Evolutionary conservation across 352 stramenopile genomes (phyloP).

Genomic region (Pythium biforme): DNA sequence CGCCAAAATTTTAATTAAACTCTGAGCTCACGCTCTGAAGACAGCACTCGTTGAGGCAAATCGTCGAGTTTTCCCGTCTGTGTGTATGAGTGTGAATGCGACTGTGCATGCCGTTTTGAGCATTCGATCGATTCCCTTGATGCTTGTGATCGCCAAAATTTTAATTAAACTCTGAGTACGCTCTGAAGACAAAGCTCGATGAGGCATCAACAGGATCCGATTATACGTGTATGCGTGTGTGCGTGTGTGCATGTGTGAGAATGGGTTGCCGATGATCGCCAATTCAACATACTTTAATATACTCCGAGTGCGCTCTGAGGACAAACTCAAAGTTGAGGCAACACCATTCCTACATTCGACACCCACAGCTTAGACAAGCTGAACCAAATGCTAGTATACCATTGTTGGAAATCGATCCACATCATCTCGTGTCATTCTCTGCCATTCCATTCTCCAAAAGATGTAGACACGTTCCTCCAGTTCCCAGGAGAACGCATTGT

Average conservation of each 20-base stretch:
- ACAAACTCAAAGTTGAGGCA: conserved; percentile 60
- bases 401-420: too few species aligned
- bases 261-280: conserved; percentile 46
- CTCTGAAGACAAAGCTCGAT: conserved; percentile 23
- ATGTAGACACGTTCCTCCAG: too few species aligned
- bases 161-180: conserved; percentile 30
- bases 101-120: conserved; percentile 13
- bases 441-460: too few species aligned
- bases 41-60: conserved; percentile 16
- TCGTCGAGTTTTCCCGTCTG: background rate
- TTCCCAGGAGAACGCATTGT: too few species aligned
- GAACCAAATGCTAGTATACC: too few species aligned
- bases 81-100: conserved; percentile 17
- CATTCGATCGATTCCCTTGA: conserved; percentile 4
- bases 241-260: background rate
- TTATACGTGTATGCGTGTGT: background rate
- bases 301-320: conserved; percentile 71
- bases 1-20: conserved; percentile 30
- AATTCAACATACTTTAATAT: conserved; percentile 83
- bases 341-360: conserved; percentile 13
- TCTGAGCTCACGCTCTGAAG: conserved; percentile 22
- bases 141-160: conserved; percentile 23
- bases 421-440: too few species aligned
- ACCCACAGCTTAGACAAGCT: too few species aligned
- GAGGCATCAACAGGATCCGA: conserved; percentile 2